Evolutionary conservation across 1,284 basidiomycete species (phyloP), one percentile per base, ranked within the genome.

Genomic region (Boletus smithii): DNA sequence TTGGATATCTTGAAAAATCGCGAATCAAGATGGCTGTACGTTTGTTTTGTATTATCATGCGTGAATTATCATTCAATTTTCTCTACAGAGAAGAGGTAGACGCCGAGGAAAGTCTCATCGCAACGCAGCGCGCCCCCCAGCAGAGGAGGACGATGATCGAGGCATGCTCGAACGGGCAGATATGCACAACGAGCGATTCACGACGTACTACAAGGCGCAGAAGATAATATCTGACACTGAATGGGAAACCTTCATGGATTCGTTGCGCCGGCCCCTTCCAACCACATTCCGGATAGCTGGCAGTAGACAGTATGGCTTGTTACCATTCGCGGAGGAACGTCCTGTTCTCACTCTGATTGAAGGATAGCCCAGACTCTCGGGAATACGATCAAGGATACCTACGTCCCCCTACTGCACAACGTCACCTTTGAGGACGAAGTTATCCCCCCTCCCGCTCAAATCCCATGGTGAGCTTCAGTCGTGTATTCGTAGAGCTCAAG

Each of bases 211-310:
- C 73, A 78, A 79, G 64, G 73, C 79, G 0, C 88, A 91, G 60
- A 72, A 76, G n/a, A 80, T 90, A 39, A 66, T 91, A 5, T 70
- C 79, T 0, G 77, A 79, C 1, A 78, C 77, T 4, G 91, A 98
- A 68, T 98, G 93, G 91, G 77, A 83, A 4, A 45, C 58, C 0
- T 91, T 97, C 58, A 70, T 95, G 60, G 74, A 80, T 8, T 68
- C 79, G 0, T 67, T 97, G 54, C 77, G 82, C 38, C 72, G 75
- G 26, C 88, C 91, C 30, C 72, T 99, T 27, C 97, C 97, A 1
- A 95, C 92, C 1, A 97, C 95, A 0, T 99, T 99, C 69, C 80
- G 97, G 35, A 86, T 99, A 18, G 88, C 94, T 0, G 90, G 91
- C 1, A 91, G 84, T 55, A 77, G 91, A 65, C 80, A 88, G 91